These are phyloP conservation scores for Wickerhamiella slavikovae DNA, from an alignment of 805 yeast genomes.

Conservation along the genomic window DNA sequence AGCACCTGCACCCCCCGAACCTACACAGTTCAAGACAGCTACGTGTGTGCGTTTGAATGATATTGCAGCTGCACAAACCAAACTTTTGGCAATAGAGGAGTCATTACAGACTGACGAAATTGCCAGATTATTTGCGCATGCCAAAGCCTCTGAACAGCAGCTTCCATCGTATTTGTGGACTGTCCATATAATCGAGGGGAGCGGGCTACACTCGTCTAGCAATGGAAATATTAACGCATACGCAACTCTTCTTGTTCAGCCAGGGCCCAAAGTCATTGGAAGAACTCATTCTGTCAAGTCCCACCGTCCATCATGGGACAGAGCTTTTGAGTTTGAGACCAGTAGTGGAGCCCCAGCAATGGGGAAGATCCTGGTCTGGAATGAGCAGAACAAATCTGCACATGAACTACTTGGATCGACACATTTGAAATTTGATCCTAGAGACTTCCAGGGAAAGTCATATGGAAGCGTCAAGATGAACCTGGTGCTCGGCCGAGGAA, in stretches of 20 bases:
- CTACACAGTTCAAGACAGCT: slow-evolving; percentile 35
- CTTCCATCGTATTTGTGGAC: too few species aligned
- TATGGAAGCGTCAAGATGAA: slow-evolving; percentile 51
- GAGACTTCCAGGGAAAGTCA: slow-evolving; percentile 28
- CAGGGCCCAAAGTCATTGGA: slow-evolving; percentile 33
- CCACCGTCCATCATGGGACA: slow-evolving; percentile 68
- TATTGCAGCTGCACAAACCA: slow-evolving; percentile 20
- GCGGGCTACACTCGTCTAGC: too few species aligned
- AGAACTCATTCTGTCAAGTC: slow-evolving; percentile 48
- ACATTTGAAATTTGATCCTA: slow-evolving; percentile 37
- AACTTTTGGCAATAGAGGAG: slow-evolving; percentile 15
- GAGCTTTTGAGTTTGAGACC: slow-evolving; percentile 43
- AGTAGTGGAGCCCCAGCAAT: slow-evolving; percentile 26
- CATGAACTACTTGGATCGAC: slow-evolving; percentile 52
- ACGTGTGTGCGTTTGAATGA: slow-evolving; percentile 68
- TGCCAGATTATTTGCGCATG: slow-evolving; percentile 19
- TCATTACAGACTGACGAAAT: slow-evolving; percentile 34
- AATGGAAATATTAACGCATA: slow-evolving; percentile 34
- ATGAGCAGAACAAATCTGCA: slow-evolving; percentile 30
- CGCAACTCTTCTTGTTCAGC: slow-evolving; percentile 40
- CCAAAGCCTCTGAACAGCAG: too few species aligned
- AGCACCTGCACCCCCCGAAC: too few species aligned
- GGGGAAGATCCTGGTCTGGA: slow-evolving; percentile 54
- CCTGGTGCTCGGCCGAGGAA: slow-evolving; percentile 34
- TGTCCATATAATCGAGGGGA: too few species aligned